Conservation (phyloP, 78 protist genomes). For the Dictyostelium intermedium region DNA sequence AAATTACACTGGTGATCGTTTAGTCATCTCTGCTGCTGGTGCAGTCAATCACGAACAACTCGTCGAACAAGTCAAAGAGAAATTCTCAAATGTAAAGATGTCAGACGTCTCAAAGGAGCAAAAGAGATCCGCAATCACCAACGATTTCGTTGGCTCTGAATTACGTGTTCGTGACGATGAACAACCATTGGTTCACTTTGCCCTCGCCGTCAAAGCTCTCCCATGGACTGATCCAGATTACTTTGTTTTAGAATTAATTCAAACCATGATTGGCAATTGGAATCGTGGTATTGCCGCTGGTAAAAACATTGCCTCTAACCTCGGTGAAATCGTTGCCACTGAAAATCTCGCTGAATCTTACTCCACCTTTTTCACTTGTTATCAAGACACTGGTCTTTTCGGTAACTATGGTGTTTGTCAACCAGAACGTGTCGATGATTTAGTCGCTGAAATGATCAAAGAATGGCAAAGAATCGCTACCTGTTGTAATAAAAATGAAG, state of each 20-base stretch:
- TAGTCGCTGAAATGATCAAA: conserved; percentile 51
- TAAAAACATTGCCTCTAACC: conserved; percentile 64
- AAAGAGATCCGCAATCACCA: neutral
- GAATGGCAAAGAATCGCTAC: conserved; percentile 82
- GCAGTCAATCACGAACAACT: conserved; percentile 92
- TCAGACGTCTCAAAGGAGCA: neutral
- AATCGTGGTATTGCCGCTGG: conserved; percentile 83
- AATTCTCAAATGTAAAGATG: conserved; percentile 70
- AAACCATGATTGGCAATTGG: conserved; percentile 91
- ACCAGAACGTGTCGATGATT: conserved; percentile 77
- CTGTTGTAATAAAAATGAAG: conserved; percentile 77
- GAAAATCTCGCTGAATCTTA: conserved; percentile 82
- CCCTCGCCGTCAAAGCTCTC: conserved; percentile 83
- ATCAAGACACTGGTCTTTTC: conserved; percentile 97
- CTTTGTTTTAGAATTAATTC: conserved; percentile 81
- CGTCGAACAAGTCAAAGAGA: conserved; percentile 74
- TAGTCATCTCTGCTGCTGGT: conserved; percentile 95
- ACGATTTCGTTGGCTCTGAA: conserved; percentile 59
- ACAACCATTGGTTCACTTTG: conserved; percentile 79
- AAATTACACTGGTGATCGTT: conserved; percentile 94
- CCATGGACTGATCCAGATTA: conserved; percentile 87
- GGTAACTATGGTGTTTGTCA: conserved; percentile 89
- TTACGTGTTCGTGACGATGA: conserved; percentile 84
- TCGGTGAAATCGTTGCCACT: conserved; percentile 81
- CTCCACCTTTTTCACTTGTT: conserved; percentile 92